Evolutionary conservation across 1,284 basidiomycete genomes (phyloP).

Genomic region (Abortiporus biennis): DNA sequence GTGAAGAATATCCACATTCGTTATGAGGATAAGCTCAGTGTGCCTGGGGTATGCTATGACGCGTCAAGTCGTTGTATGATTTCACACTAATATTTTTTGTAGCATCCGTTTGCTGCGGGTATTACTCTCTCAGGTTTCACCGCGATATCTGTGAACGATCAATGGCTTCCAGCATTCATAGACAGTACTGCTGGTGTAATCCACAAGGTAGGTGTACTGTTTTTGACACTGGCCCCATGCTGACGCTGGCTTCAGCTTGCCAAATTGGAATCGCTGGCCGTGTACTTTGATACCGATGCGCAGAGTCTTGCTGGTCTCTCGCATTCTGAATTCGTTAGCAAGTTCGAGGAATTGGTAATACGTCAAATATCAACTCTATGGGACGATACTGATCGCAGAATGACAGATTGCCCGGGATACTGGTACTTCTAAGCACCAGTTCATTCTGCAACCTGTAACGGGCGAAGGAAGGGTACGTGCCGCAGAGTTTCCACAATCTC

Average conservation of each 20-base stretch:
- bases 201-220: conserved; percentile 66
- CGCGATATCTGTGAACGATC: conserved; percentile 87
- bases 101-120: conserved; percentile 95
- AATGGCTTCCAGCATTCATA: conserved; percentile 95
- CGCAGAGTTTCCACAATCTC: not conserved
- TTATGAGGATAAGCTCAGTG: conserved; percentile 94
- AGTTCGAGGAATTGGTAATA: conserved; percentile 74
- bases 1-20: conserved; percentile 94
- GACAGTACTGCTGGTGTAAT: conserved; percentile 86
- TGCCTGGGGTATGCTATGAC: conserved; percentile 67
- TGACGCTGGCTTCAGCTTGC: conserved; percentile 58
- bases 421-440: conserved; percentile 73
- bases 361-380: not conserved
- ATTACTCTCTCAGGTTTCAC: conserved; percentile 91
- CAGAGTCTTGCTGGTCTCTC: conserved; percentile 73
- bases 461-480: conserved; percentile 81
- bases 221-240: not conserved
- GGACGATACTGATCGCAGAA: conserved; percentile 4
- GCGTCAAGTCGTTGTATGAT: not conserved
- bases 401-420: conserved; percentile 61
- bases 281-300: conserved; percentile 97
- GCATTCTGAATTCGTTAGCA: conserved; percentile 64
- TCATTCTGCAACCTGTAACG: conserved; percentile 93
- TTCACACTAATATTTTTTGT: conserved; percentile 7
- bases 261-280: conserved; percentile 80